Conservation (phyloP, 2,329 filamentous ascomycete genomes). For the Penicillium rolfsii region DNA sequence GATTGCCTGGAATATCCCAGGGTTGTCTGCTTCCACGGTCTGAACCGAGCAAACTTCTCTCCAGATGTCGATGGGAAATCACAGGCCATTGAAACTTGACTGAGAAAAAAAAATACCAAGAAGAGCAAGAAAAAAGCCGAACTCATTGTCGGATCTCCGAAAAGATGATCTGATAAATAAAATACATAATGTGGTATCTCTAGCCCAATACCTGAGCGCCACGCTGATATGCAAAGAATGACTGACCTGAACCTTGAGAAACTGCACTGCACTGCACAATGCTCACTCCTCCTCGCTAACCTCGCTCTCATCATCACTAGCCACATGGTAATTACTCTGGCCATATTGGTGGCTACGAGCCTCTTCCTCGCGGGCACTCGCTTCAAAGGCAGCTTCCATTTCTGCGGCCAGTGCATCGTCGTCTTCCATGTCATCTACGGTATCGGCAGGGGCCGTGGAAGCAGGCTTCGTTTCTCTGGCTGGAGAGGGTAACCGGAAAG, state of each 20-base stretch:
- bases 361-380: conserved; percentile 46
- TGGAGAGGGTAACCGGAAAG: conserved; percentile 44
- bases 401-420: conserved; percentile 62
- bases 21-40: background rate
- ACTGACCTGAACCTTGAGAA: conserved; percentile 2
- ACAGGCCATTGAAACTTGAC: background rate
- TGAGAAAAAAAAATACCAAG: background rate
- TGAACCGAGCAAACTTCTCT: background rate
- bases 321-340: conserved; percentile 36
- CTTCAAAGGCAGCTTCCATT: conserved; percentile 59
- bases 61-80: background rate
- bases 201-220: conserved; percentile 18
- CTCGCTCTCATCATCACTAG: conserved; percentile 63
- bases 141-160: background rate
- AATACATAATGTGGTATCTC: conserved; percentile 21
- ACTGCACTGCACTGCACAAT: too few species aligned
- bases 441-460: conserved; percentile 19
- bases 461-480: conserved; percentile 29
- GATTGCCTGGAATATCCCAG: too few species aligned
- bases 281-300: conserved; percentile 67
- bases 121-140: background rate
- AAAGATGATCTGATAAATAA: background rate
- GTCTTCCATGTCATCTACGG: conserved; percentile 41
- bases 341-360: conserved; percentile 42
- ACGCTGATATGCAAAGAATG: conserved; percentile 24